Evolutionary conservation across 2,329 filamentous ascomycete species (phyloP).

Genomic region (Aspergillus fumigatus): DNA sequence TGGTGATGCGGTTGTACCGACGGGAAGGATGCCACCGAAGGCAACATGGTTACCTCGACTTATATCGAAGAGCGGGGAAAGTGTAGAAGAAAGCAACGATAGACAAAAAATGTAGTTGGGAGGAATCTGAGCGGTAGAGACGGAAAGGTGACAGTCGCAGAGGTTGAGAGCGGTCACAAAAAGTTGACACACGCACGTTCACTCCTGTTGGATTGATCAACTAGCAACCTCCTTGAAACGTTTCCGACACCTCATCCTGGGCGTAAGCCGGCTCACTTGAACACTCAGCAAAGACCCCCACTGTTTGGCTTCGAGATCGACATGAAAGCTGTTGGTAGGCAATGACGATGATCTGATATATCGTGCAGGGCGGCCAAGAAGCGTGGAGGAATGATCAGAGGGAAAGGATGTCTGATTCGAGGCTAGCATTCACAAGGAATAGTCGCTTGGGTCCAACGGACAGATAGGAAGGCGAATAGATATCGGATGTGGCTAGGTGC

Average conservation of each 20-base stretch:
- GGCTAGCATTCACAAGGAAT: neutral
- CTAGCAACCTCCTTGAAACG: constrained; percentile 40
- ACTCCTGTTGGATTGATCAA: constrained; percentile 29
- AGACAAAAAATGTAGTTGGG: constrained; percentile 3
- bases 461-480: neutral
- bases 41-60: constrained; percentile 41
- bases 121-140: constrained; percentile 11
- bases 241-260: constrained; percentile 45
- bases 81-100: neutral
- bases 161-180: constrained; percentile 15
- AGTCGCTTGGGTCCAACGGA: neutral
- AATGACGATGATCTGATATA: constrained; percentile 3
- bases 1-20: constrained; percentile 41
- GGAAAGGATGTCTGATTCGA: constrained; percentile 1
- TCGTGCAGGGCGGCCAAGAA: constrained; percentile 9
- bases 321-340: constrained; percentile 21
- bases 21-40: constrained; percentile 43
- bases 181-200: constrained; percentile 19
- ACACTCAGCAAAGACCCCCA: constrained; percentile 27
- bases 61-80: neutral
- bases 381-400: constrained; percentile 1
- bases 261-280: constrained; percentile 19
- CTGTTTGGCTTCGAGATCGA: constrained; percentile 19
- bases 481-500: neutral
- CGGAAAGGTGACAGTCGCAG: constrained; percentile 11